These are phyloP conservation scores for Croton setiger DNA, from an alignment of 441 rosid species.

Conservation along the genomic window DNA sequence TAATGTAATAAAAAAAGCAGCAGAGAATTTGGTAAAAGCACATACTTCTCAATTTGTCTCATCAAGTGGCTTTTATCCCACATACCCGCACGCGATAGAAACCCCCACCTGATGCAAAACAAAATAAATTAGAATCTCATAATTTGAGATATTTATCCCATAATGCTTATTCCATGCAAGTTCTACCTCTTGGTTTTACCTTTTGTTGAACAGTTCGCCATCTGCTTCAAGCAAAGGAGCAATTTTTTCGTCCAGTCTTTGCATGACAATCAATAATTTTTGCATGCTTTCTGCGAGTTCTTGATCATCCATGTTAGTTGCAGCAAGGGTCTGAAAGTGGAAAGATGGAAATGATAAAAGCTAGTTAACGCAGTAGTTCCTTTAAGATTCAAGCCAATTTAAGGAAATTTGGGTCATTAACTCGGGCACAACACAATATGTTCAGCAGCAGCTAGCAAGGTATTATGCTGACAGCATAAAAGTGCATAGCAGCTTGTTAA, in stretches of 20 bases:
- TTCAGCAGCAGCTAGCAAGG: background rate
- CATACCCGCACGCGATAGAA: conserved; percentile 86
- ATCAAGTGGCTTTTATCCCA: conserved; percentile 99
- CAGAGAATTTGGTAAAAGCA: conserved; percentile 8
- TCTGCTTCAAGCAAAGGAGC: conserved; percentile 85
- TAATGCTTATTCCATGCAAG: background rate
- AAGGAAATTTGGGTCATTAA: background rate
- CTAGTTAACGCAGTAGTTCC: background rate
- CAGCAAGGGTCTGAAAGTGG: conserved; percentile 74
- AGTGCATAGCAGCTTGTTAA: background rate
- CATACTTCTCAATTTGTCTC: conserved; percentile 94
- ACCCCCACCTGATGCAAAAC: conserved; percentile 73
- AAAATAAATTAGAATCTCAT: background rate
- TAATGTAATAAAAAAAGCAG: background rate
- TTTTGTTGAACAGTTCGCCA: conserved; percentile 84
- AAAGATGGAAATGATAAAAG: conserved; percentile 11
- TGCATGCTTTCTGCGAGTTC: conserved; percentile 91
- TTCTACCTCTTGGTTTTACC: conserved; percentile 33
- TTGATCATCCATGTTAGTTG: conserved; percentile 80
- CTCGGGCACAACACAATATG: background rate
- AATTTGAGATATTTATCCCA: background rate
- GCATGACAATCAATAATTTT: conserved; percentile 93
- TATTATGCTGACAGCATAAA: background rate
- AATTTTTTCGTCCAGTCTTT: conserved; percentile 82
- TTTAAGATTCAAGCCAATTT: background rate